Percentiles rank a stretch among this genome's conserved stretches.
Evolutionary conservation across 345 rosid species (phyloP).

Genomic region (Mercurialis annua): DNA sequence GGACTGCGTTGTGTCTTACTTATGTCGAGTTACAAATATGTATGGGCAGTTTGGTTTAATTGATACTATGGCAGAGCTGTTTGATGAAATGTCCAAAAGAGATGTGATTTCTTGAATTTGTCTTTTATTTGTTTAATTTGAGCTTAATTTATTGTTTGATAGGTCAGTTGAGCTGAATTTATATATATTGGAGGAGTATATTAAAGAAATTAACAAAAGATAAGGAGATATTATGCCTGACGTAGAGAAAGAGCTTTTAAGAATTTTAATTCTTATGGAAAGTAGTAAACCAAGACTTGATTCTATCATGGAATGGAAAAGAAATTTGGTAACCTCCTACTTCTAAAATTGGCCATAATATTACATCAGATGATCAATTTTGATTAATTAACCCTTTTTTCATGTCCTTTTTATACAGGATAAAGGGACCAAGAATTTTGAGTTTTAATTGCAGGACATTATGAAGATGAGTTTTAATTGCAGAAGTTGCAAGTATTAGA

Average conservation of each 20-base stretch:
- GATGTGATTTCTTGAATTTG: too few species aligned
- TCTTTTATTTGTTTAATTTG: too few species aligned
- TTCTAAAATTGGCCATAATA: not conserved
- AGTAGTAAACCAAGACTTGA: slow-evolving; percentile 50
- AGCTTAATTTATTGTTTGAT: too few species aligned
- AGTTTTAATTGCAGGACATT: too few species aligned
- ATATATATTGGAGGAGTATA: slow-evolving; percentile 65
- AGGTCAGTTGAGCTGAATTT: slow-evolving; percentile 70
- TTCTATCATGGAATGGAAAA: slow-evolving; percentile 61
- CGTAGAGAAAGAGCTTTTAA: slow-evolving; percentile 51
- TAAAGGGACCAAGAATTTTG: slow-evolving; percentile 41
- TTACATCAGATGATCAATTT: not conserved
- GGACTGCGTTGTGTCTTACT: too few species aligned
- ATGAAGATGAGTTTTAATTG: too few species aligned
- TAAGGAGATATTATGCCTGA: slow-evolving; percentile 55
- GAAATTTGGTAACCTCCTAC: slow-evolving; percentile 44
- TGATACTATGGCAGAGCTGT: too few species aligned
- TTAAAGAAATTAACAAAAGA: slow-evolving; percentile 54
- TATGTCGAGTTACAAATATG: too few species aligned
- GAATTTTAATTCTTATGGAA: slow-evolving; percentile 47
- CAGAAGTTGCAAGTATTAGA: too few species aligned
- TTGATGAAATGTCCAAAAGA: too few species aligned
- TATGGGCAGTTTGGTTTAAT: too few species aligned
- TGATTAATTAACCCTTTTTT: not conserved
- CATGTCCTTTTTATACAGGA: slow-evolving; percentile 38